Evolutionary conservation across 2,329 filamentous ascomycete genomes (phyloP).

Genomic region (Stagonosporopsis rhizophila): DNA sequence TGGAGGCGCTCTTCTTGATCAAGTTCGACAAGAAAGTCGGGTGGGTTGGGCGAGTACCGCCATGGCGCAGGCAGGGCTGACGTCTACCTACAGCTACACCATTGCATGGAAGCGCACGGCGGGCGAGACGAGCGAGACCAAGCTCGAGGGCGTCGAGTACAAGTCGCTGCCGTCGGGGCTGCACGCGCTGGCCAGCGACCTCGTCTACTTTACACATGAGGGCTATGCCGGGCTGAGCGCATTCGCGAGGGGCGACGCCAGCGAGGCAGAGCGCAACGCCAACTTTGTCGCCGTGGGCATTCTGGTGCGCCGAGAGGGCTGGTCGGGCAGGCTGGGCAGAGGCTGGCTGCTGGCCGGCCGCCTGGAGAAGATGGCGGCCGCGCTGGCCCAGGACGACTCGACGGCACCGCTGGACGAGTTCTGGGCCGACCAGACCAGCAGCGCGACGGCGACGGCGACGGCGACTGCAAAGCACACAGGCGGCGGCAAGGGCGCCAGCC

Average conservation of each 20-base stretch:
- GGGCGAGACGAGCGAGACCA: conserved; percentile 61
- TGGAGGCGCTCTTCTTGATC: conserved; percentile 84
- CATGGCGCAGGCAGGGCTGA: conserved; percentile 11
- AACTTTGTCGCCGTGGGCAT: conserved; percentile 92
- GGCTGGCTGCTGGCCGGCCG: conserved; percentile 86
- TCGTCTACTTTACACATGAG: conserved; percentile 90
- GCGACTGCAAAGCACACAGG: not conserved
- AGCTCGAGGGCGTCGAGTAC: conserved; percentile 89
- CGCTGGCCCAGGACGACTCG: conserved; percentile 67
- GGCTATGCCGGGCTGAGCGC: conserved; percentile 87
- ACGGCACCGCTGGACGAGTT: conserved; percentile 75
- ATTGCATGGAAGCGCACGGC: conserved; percentile 84
- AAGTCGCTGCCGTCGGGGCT: conserved; percentile 94
- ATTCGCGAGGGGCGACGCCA: conserved; percentile 83
- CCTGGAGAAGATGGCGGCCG: conserved; percentile 73
- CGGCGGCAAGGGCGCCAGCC: conserved; percentile 13
- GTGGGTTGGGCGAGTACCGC: conserved; percentile 55
- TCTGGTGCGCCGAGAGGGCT: conserved; percentile 76
- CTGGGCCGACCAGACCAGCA: conserved; percentile 68
- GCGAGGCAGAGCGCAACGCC: conserved; percentile 82
- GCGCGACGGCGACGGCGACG: no score
- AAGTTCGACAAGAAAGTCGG: conserved; percentile 92
- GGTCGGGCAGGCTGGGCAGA: conserved; percentile 80
- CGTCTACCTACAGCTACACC: conserved; percentile 65
- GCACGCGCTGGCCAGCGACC: conserved; percentile 85